Evolutionary conservation across 306 rosid genomes (phyloP), one percentile per base, ranked within the genome.

Genomic region (Vicia sativa): DNA sequence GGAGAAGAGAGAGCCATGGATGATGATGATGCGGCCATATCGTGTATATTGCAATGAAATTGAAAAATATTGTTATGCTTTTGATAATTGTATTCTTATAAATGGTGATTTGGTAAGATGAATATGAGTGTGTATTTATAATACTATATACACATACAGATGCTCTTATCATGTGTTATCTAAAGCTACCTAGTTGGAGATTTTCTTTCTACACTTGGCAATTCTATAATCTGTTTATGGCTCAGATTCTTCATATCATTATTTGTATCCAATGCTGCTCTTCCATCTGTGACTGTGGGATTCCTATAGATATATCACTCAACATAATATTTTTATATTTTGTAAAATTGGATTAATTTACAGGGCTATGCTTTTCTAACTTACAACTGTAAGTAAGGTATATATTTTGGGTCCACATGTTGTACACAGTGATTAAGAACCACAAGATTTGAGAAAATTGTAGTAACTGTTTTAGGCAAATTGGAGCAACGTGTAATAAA

Each of bases 1-100:
- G 95, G 87, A 16, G 95, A 89, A 0, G 92, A 89, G 18, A 87
- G 91, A 46, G 95, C 91, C 95, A 89, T 92, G 16, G 97, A 71
- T 2, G 96, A 84, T n/a, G 95, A 21, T 21, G 23, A 21, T 21
- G 23, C 80, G 6, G 95, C 93, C 97, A 91, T n/a, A n/a, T 91
- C 2, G 14, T 62, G 53, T 19, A n/a, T 46, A 15, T 52, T 26
- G 67, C 54, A 50, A 16, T 26, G 11, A 6, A 53, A 18, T 39
- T n/a, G 69, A 16, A 38, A 26, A 1, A 21, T 14, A 4, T 60
- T 59, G 2, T 45, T 34, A 2, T 28, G n/a, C 1, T 18, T 9
- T 28, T 59, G 45, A 21, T 11, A 53, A 21, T 19, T 48, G 55
- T 48, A 48, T 11, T 48, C 55, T 18, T 25, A 19, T n/a, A 12